Evolutionary conservation across 768 basidiomycete species (phyloP), one percentile per base, ranked within the genome.

Genomic region (Tricholoma saponaceum): DNA sequence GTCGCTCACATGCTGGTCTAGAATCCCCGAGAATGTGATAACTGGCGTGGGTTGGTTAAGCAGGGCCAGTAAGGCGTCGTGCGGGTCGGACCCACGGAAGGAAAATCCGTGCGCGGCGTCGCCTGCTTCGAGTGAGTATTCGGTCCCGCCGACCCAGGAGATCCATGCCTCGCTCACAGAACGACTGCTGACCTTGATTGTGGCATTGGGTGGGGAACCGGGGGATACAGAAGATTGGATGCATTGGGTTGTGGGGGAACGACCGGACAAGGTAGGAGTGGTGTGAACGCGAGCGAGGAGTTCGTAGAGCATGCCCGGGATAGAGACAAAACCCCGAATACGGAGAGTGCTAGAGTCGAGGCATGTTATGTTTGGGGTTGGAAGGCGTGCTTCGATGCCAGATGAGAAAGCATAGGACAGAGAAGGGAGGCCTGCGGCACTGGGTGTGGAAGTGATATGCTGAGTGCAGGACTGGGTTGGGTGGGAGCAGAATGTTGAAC

Each of bases 121-220:
- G 28, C 89, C 89, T 0, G 87, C 83, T 60, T 80, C 68, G 69
- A 83, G 81, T 58, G 82, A 74, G 66, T 85, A 90, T 49, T 89
- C 79, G 14, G 89, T 90, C 26, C 78, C 86, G n/a, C 87, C 89
- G 16, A 84, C 81, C 87, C 87, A 90, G 6, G 82, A 80, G 61
- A 89, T 70, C 85, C 83, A 87, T 0, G 83, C 76, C 57, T 85
- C 83, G 1, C 72, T 71, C 25, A 80, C 74, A 18, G 73, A 68
- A 1, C 68, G 60, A 20, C 68, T 71, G 6, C 66, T 67, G 13
- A 90, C 74, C 30, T 69, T 70, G 20, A 90, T 70, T 51, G 75
- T 75, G 23, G 74, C 76, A 54, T 83, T 83, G 7, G 72, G 69
- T 4, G 74, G 67, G 28, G 64, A 41, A 9, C 72, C 72, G 16